Evolutionary conservation across 2,329 filamentous ascomycete genomes (phyloP), one percentile per base, ranked within the genome.

Genomic region (Dothidotthia symphoricarpi): DNA sequence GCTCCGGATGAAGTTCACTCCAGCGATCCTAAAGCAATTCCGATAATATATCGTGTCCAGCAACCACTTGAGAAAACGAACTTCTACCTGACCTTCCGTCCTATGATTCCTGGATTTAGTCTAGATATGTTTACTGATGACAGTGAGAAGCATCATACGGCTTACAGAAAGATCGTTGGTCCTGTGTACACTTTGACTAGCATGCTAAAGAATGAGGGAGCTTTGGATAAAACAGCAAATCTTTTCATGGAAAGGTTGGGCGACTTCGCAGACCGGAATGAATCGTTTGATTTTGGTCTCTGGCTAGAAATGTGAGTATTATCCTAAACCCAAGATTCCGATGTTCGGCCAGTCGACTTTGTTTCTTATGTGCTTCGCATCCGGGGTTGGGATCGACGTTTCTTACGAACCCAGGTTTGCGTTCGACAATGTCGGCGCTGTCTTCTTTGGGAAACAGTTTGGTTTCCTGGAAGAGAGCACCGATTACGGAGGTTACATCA

Each of bases 1-100:
- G 66, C 65, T 2, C 74, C 55, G 8, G 67, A 74, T 35, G 72
- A 76, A 29, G 38, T 57, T 3, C 41, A 44, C 0, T 46, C 43
- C 15, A 39, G 40, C 11, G 47, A 55, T 16, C 41, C 49, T 7
- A 41, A 36, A 10, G 49, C 49, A 4, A 45, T 57, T 2, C 34
- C 47, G 1, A 31, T 39, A 2, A 47, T 60, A n/a, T 60, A 60
- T 31, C 48, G 45, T 6, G 31, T 47, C 27, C 38, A 39, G 9
- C 47, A 43, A 1, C 48, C 53, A 1, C 45, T 57, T 3, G 39
- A 49, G 17, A 60, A 61, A 35, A 59, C 52, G 3, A 47, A 42
- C 12, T 57, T 47, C 43, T 61, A 60, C 24, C 33, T 34, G 12
- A 37, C 45, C n/a, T 59, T 46, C 45, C 51, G 53, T 11, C 49